Percentiles rank a stretch among this genome's conserved stretches.
These are phyloP conservation scores for Mucor irregularis DNA, from an alignment of 371 early-diverging fungal species.

Conservation along the genomic window DNA sequence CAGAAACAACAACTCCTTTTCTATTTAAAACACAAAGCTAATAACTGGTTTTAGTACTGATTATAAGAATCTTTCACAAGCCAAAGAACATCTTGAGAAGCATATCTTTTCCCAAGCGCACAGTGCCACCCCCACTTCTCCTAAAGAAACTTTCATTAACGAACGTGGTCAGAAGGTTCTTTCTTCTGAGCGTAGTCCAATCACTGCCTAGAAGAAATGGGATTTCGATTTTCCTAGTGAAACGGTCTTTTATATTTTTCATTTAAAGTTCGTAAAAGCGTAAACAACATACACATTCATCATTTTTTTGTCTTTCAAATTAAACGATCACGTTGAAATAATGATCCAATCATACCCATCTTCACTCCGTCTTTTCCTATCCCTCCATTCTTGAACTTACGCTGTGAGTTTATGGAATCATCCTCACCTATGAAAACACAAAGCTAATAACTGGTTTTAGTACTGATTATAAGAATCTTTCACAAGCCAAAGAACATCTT, in stretches of 20 bases:
- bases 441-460: neutral
- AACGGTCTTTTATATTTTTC: neutral
- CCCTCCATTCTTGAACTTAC: too few species aligned
- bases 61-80: conserved; percentile 1
- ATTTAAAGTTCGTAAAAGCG: too few species aligned
- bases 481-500: conserved; percentile 11
- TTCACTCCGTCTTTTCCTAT: too few species aligned
- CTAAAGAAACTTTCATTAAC: neutral
- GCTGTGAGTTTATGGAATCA: too few species aligned
- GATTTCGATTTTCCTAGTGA: too few species aligned
- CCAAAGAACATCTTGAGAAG: conserved; percentile 13
- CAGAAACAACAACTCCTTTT: neutral
- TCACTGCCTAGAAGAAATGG: conserved; percentile 10
- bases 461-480: conserved; percentile 3
- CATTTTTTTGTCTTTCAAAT: too few species aligned
- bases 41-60: neutral
- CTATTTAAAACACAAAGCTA: neutral
- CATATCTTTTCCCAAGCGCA: conserved; percentile 8
- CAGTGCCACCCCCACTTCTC: neutral
- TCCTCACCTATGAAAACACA: too few species aligned
- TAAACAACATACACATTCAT: too few species aligned
- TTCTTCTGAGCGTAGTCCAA: conserved; percentile 4
- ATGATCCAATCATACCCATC: too few species aligned
- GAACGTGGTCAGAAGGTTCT: conserved; percentile 6
- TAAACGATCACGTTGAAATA: too few species aligned